Evolutionary conservation across 768 basidiomycete genomes (phyloP), one percentile per base, ranked within the genome.

Genomic region (Auriscalpium orientale): DNA sequence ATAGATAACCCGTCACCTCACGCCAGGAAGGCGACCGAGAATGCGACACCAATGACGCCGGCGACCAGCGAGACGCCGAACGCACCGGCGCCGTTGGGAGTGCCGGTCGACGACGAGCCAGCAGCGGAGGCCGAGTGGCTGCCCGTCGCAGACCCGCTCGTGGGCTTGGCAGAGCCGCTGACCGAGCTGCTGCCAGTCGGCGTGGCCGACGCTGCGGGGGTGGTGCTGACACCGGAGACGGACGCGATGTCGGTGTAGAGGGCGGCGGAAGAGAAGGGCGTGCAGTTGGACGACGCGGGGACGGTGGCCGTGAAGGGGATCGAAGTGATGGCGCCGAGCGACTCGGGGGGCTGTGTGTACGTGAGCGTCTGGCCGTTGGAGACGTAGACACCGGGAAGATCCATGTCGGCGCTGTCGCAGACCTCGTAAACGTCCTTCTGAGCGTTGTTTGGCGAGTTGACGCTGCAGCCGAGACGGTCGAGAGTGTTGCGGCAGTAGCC

Each of bases 391-490:
- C 87, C 88, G 8, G 83, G 81, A 51, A 75, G 75, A 15, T 76
- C 74, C 73, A 84, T 82, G 65, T 80, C 72, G n/a, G 88, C 85
- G 21, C 82, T 81, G 9, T 78, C 65, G 71, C 90, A 92, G 8
- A 75, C 70, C 56, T 82, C 80, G 70, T 88, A 91, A 0, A 74
- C 72, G 33, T 77, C 79, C 46, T 83, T 72, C 49, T 76, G 66
- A 37, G 85, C 85, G 36, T 73, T 69, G 67, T 79, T 82, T 15
- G 89, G 89, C 16, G 79, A 84, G 66, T 90, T 91, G 75, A 83
- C 90, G 2, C 58, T 64, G 62, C 86, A 85, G 10, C 91, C 90
- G 51, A 89, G 83, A 56, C 84, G 85, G 65, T 90, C 88, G 57
- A 74, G 85, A 58, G 82, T 78, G 75, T 92, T 84, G 67, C 87